Base-by-base conservation (phyloP, 257 asterid species). In the Solanum chilense region DNA sequence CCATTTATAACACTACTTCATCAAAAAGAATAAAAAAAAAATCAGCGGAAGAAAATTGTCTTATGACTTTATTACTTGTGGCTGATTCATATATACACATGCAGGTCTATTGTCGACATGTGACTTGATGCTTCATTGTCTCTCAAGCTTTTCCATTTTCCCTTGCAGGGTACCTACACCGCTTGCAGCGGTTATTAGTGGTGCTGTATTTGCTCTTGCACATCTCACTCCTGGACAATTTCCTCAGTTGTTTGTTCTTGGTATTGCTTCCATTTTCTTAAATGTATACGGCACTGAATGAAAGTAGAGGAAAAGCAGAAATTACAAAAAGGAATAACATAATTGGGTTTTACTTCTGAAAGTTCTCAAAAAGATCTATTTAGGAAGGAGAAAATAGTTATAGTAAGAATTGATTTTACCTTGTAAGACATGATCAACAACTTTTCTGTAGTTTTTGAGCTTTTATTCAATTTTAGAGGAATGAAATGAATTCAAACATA, bases 221-320 rank as follows among this genome's bases (percentile, higher is more conserved):
- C 99, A 97, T 93, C 95, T 95, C 89, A 94, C 99, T 85, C 99
- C 99, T 41, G 98, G 97, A 85, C 93, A 95, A 90, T 93, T 97
- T 89, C 99, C 99, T 81, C 99, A 95, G 92, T 91, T 97, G 60
- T 97, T 97, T 84, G 96, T 95, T 83, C 97, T 97, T 39, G 99
- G 99, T 97, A 94, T 11, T 86, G 82, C 76, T 86, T 74, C 84
- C 68, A 27, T 47, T 16, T 47, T 11, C 85, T 80, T 47, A 27
- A 11, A 47, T 3, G 14, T 47, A 80, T 29, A 80, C 5, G 44
- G 29, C 68, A 29, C 20, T 5, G 44, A 20, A 80, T 3, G 9
- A 29, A 27, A 16, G 44, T 16, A 80, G 66, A 47, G 68, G 52
- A 80, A 80, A 80, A 29, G 29, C 68, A 47, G 68, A 29, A 47